phyloP scores from a whole-genome alignment of 192 early-diverging fungal genomes.

The Coemansia biformis region DNA sequence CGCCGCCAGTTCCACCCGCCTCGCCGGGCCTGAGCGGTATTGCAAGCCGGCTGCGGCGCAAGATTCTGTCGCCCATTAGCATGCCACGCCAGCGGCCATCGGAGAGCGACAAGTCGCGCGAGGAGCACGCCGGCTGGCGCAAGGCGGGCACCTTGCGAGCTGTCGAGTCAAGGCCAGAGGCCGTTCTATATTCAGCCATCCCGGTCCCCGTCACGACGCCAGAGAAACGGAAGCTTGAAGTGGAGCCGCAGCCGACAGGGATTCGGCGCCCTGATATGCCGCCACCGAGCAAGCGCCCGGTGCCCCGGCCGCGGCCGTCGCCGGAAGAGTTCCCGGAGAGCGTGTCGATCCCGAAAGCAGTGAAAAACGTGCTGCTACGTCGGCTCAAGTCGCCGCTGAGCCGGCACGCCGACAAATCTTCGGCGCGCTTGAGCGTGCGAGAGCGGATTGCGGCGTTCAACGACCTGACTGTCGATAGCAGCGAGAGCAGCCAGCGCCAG shows the following conservation, averaged over 20 bases:
- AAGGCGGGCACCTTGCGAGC: no score
- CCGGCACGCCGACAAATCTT: conserved; percentile 18
- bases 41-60: conserved; percentile 13
- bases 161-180: no score
- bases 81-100: conserved; percentile 3
- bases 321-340: conserved; percentile 1
- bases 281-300: conserved; percentile 25
- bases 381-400: conserved; percentile 30
- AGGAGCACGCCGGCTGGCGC: background rate
- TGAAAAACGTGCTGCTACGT: conserved; percentile 30
- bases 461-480: conserved; percentile 10
- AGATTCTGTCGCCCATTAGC: conserved; percentile 17
- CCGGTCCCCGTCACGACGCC: background rate
- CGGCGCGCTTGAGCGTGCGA: conserved; percentile 22
- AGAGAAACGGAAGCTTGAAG: background rate
- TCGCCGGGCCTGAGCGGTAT: conserved; percentile 4
- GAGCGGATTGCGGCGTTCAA: conserved; percentile 42
- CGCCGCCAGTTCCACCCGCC: background rate
- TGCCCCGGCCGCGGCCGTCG: background rate
- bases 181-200: no score
- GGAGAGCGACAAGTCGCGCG: background rate
- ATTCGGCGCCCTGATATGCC: conserved; percentile 32
- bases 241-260: background rate
- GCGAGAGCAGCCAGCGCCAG: background rate
- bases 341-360: conserved; percentile 19